These are phyloP conservation scores for Geotrichum carabidarum DNA, from an alignment of 1,139 yeast genomes.

Conservation along the genomic window DNA sequence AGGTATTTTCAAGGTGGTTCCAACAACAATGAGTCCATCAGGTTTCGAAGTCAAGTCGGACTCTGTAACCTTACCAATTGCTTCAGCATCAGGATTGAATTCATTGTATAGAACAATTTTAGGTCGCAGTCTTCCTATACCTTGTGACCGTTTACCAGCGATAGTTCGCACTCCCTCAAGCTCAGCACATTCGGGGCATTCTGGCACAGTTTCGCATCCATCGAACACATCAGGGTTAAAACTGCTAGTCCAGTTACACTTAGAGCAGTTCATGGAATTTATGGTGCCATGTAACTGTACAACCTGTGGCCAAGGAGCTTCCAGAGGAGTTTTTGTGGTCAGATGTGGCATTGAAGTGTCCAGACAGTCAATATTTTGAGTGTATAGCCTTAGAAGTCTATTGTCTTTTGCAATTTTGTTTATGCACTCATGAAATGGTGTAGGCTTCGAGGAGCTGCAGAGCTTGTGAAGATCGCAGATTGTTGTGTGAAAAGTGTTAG, in stretches of 20 bases:
- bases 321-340: conserved; percentile 46
- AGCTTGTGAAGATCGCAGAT: conserved; percentile 57
- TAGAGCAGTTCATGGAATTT: conserved; percentile 65
- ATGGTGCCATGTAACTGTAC: conserved; percentile 81
- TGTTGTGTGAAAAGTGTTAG: conserved; percentile 65
- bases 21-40: conserved; percentile 75
- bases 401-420: conserved; percentile 56
- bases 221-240: conserved; percentile 42
- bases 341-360: conserved; percentile 45
- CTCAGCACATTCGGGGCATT: conserved; percentile 55
- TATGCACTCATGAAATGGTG: conserved; percentile 65
- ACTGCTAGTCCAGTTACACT: conserved; percentile 52
- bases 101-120: conserved; percentile 82
- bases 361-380: conserved; percentile 45
- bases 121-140: conserved; percentile 74
- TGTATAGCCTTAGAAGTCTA: conserved; percentile 61
- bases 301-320: conserved; percentile 47
- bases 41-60: conserved; percentile 61
- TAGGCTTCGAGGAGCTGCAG: conserved; percentile 58
- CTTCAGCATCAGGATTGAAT: conserved; percentile 81
- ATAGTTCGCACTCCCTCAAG: conserved; percentile 46
- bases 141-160: conserved; percentile 69
- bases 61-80: conserved; percentile 67
- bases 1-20: conserved; percentile 81
- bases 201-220: conserved; percentile 37